phyloP scores from a whole-genome alignment of 1,139 yeast genomes.

The Blastobotrys buckinghamii region DNA sequence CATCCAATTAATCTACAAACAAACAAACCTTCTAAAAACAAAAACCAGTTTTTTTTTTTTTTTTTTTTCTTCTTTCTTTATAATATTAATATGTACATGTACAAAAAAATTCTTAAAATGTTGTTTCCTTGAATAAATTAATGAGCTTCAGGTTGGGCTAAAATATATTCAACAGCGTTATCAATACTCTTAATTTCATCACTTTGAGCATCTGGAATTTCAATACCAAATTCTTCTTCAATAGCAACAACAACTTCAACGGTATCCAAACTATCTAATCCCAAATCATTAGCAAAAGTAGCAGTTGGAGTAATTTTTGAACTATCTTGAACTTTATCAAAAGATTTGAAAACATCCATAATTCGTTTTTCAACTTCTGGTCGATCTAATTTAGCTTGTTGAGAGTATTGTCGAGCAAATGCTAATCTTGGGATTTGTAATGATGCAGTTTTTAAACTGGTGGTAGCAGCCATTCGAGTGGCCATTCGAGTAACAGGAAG shows the following conservation, averaged over 20 bases:
- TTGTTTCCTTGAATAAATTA: neutral
- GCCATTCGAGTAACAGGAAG: conserved; percentile 10
- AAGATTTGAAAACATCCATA: conserved; percentile 71
- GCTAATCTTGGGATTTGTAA: conserved; percentile 11
- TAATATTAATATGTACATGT: neutral
- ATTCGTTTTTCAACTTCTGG: conserved; percentile 64
- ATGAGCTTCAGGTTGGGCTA: conserved; percentile 50
- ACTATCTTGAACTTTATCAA: conserved; percentile 46
- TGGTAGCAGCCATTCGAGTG: conserved; percentile 6
- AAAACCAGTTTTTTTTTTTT: too few species aligned
- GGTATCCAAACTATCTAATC: conserved; percentile 80
- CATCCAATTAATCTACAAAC: too few species aligned
- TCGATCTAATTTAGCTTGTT: conserved; percentile 11
- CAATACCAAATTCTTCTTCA: conserved; percentile 60
- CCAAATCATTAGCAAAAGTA: conserved; percentile 66
- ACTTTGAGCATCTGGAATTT: conserved; percentile 83
- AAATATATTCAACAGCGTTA: conserved; percentile 72
- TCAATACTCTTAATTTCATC: conserved; percentile 78
- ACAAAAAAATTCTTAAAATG: neutral
- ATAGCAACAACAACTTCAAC: conserved; percentile 89
- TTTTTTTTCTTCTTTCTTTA: neutral
- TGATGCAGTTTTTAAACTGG: conserved; percentile 3
- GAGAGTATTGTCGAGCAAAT: conserved; percentile 12
- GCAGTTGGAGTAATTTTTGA: conserved; percentile 48
- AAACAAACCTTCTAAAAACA: too few species aligned